Base-by-base conservation (phyloP, 2,329 filamentous ascomycete genomes). In the Stagonosporopsis rhizophila region DNA sequence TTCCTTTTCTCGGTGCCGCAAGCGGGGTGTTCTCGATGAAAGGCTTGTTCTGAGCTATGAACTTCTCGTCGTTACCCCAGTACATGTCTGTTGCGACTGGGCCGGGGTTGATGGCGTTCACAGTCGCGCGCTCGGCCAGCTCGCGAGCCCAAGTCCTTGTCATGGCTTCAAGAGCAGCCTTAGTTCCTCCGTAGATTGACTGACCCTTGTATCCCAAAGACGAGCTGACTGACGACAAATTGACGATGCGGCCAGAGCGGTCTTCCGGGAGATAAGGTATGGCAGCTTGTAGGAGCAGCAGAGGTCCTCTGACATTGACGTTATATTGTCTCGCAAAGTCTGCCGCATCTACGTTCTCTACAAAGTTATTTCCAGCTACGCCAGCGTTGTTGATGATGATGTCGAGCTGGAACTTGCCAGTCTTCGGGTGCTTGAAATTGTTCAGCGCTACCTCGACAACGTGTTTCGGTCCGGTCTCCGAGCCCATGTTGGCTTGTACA, bases 311-410 rank as follows among this genome's bases (percentile, higher is more conserved):
- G 20, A 96, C 92, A 70, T 96, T 96, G 77, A 95, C 83, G 52
- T 85, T 84, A 79, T 91, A 96, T 53, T 89, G 87, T 65, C 83
- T 79, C 39, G 87, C 82, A 78, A 93, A 96, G 68, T 92, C 84
- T 12, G 82, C 81, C 6, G 81, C 71, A 4, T 83, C 84, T 60
- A 91, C 84, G 25, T 89, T 84, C 46, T 85, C 82, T 22, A 90
- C 78, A 23, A 79, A 73, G 65, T 88, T 84, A 77, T 95, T 94
- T 35, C 84, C 75, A 11, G 81, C 77, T 2, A 85, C 79, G 23
- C 91, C 92, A 27, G 92, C 92, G 75, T 96, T 96, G 83, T 96
- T 96, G 80, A 96, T 80, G 49, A 96, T 80, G 59, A 96, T 91
- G 77, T 96, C 91, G 69, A 96, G 83, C 68, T 88, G 85, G 72